Evolutionary conservation across 805 yeast species (phyloP).

Genomic region (Phaffomyces opuntiae): DNA sequence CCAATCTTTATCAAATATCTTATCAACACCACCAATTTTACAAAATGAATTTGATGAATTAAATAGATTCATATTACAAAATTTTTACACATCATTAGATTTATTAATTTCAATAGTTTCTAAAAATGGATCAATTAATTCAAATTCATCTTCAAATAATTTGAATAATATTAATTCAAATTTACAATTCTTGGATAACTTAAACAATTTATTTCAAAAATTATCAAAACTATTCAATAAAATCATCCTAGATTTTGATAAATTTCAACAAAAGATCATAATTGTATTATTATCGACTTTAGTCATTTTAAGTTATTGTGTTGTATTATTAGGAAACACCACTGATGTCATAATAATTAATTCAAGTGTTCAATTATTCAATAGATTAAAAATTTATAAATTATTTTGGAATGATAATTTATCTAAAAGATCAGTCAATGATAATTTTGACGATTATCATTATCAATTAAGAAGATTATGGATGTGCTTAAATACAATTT

Average conservation of each 20-base stretch:
- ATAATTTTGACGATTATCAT: slow-evolving; percentile 19
- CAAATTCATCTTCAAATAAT: neutral
- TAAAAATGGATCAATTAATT: slow-evolving; percentile 5
- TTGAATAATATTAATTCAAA: neutral
- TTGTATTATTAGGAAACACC: slow-evolving; percentile 52
- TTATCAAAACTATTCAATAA: slow-evolving; percentile 13
- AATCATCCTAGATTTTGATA: slow-evolving; percentile 5
- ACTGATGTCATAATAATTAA: slow-evolving; percentile 49
- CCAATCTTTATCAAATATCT: slow-evolving; percentile 14
- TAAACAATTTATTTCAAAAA: slow-evolving; percentile 9
- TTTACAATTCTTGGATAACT: slow-evolving; percentile 8
- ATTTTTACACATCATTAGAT: slow-evolving; percentile 16
- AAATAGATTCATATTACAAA: slow-evolving; percentile 11
- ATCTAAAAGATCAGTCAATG: slow-evolving; percentile 7
- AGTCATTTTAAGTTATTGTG: slow-evolving; percentile 44
- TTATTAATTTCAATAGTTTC: slow-evolving; percentile 11
- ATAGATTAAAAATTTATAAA: slow-evolving; percentile 47
- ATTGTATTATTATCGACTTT: slow-evolving; percentile 23
- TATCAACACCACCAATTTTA: slow-evolving; percentile 12
- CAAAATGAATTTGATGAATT: slow-evolving; percentile 17
- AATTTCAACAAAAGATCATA: slow-evolving; percentile 10
- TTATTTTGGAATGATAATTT: slow-evolving; percentile 21
- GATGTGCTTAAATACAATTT: slow-evolving; percentile 40
- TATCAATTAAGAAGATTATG: slow-evolving; percentile 36
- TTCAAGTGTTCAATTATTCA: slow-evolving; percentile 45